Evolutionary conservation across 352 stramenopile genomes (phyloP).

Genomic region (Pythium coloratum): DNA sequence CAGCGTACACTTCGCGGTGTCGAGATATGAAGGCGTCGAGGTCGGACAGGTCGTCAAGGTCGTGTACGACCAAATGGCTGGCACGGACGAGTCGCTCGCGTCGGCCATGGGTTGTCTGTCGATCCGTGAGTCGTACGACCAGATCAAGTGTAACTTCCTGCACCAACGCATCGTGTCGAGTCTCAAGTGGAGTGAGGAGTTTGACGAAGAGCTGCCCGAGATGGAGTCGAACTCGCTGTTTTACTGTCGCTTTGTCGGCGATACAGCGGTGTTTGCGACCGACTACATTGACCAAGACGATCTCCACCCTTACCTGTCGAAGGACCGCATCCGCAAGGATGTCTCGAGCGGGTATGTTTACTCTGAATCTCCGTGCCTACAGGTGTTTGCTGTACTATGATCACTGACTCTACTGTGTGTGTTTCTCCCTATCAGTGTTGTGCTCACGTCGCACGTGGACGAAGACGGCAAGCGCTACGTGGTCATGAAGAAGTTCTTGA

Average conservation of each 20-base stretch:
- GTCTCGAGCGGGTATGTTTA: constrained; percentile 53
- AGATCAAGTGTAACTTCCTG: constrained; percentile 81
- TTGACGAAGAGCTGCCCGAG: constrained; percentile 49
- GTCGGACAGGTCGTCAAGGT: constrained; percentile 63
- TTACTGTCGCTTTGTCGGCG: constrained; percentile 59
- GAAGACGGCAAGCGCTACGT: constrained; percentile 62
- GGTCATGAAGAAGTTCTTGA: constrained; percentile 79
- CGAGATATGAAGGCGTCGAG: constrained; percentile 65
- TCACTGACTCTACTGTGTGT: background rate
- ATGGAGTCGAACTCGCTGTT: constrained; percentile 77
- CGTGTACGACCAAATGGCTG: constrained; percentile 73
- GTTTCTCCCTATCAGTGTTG: constrained; percentile 34
- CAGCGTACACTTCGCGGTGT: constrained; percentile 73
- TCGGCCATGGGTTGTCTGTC: constrained; percentile 60
- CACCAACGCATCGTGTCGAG: constrained; percentile 78
- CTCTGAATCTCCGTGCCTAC: background rate
- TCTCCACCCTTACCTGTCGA: constrained; percentile 68
- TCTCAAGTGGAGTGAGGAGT: constrained; percentile 59
- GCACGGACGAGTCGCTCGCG: constrained; percentile 57
- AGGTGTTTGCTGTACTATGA: too few relatives aligned
- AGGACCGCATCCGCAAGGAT: constrained; percentile 77
- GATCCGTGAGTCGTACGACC: constrained; percentile 70
- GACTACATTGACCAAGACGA: constrained; percentile 84
- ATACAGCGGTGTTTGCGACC: constrained; percentile 61
- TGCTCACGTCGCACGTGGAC: constrained; percentile 64